Conservation (phyloP, 495 filamentous ascomycete genomes). For the Tuber aestivum region DNA sequence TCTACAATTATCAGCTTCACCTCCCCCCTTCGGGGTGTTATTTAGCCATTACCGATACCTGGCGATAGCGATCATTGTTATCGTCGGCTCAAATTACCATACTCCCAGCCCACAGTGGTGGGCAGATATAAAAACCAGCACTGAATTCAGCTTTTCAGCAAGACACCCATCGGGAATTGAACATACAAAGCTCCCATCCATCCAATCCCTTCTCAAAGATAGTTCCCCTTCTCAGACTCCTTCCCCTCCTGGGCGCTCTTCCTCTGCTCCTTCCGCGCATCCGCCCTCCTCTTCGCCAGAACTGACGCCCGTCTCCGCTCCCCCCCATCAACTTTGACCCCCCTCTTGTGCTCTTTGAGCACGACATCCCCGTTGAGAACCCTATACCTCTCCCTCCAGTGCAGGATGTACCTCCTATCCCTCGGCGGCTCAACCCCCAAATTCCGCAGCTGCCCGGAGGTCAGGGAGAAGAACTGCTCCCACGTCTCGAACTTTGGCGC, state of each 20-base stretch:
- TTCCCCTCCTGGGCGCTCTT: conserved; percentile 21
- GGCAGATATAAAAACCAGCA: background rate
- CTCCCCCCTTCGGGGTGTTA: background rate
- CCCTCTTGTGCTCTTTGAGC: conserved; percentile 50
- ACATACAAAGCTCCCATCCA: background rate
- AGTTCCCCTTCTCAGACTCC: conserved; percentile 26
- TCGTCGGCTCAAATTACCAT: background rate
- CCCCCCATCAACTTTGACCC: conserved; percentile 91
- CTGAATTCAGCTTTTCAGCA: background rate
- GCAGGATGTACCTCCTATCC: conserved; percentile 71
- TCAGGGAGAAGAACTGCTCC: conserved; percentile 77
- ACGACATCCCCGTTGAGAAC: conserved; percentile 20
- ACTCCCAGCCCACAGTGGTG: background rate
- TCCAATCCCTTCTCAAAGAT: background rate
- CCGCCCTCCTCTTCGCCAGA: conserved; percentile 56
- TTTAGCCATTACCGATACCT: background rate
- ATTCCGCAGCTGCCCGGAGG: conserved; percentile 68
- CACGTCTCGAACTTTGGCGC: conserved; percentile 72
- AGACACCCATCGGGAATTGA: background rate
- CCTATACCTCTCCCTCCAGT: conserved; percentile 77
- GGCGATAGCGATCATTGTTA: background rate
- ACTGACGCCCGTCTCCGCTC: conserved; percentile 84
- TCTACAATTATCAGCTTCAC: background rate
- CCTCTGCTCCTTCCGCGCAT: conserved; percentile 33
- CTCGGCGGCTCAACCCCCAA: conserved; percentile 82